Evolutionary conservation across 495 filamentous ascomycete genomes (phyloP).

Genomic region (Aspergillus asperescens): DNA sequence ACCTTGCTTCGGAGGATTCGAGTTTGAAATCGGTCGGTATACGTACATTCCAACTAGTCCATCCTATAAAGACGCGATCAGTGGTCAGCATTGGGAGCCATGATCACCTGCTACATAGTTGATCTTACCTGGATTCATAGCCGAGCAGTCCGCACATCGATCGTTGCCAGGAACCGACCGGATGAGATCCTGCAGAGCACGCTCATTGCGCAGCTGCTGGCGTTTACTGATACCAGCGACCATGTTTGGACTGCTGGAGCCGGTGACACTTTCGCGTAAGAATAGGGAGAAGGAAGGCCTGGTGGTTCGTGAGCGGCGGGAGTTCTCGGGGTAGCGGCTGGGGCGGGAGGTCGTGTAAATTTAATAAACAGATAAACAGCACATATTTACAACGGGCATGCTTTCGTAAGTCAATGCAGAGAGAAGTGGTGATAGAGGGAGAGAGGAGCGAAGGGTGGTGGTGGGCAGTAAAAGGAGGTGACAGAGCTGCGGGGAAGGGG

Average conservation of each 20-base stretch:
- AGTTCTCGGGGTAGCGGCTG: constrained; percentile 6
- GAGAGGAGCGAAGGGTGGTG: not conserved
- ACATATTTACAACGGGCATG: constrained; percentile 19
- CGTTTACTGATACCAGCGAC: constrained; percentile 71
- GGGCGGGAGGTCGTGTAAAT: constrained; percentile 6
- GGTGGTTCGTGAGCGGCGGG: not conserved
- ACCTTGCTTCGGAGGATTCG: not conserved
- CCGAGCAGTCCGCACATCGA: constrained; percentile 86
- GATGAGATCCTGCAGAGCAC: constrained; percentile 82
- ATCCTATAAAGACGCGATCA: constrained; percentile 51
- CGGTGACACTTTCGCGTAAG: not conserved
- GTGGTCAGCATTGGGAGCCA: constrained; percentile 2
- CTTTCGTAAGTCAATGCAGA: not conserved
- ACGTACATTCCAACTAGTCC: constrained; percentile 98
- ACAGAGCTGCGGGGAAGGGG: constrained; percentile 16
- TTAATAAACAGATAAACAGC: constrained; percentile 10
- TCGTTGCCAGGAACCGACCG: constrained; percentile 86
- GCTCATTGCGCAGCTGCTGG: constrained; percentile 95
- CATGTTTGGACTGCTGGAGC: constrained; percentile 36
- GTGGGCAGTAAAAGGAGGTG: constrained; percentile 11
- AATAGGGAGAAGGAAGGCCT: not conserved
- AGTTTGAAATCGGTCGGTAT: constrained; percentile 1
- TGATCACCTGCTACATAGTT: not conserved
- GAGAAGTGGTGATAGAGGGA: not conserved
- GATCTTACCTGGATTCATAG: constrained; percentile 80